phyloP scores from a whole-genome alignment of 2,329 filamentous ascomycete genomes.

The Epichloe festucae region DNA sequence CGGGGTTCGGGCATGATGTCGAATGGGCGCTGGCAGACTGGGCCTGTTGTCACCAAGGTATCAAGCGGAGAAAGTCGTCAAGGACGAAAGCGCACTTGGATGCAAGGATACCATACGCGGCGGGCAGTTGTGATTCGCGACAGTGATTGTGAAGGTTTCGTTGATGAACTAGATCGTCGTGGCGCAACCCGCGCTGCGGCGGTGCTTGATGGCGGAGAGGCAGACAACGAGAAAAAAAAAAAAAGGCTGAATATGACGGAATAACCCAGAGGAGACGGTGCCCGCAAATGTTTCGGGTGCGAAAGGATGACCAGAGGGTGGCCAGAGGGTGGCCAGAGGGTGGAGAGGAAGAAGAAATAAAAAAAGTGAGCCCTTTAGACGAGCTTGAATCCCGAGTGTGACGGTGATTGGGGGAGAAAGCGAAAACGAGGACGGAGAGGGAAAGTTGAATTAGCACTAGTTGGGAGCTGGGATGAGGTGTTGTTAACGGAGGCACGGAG shows the following conservation, averaged over 20 bases:
- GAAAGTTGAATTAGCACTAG: background rate
- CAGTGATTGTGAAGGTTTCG: slow-evolving; percentile 5
- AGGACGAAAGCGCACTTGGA: slow-evolving; percentile 15
- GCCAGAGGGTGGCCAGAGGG: background rate
- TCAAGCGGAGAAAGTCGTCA: slow-evolving; percentile 15
- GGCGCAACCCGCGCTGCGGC: slow-evolving; percentile 12
- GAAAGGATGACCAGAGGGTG: background rate
- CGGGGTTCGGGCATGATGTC: slow-evolving; percentile 30
- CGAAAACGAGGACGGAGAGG: background rate
- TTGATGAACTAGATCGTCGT: background rate
- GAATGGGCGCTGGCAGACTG: background rate
- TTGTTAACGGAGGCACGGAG: slow-evolving; percentile 1
- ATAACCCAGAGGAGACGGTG: background rate
- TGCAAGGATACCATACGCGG: slow-evolving; percentile 16
- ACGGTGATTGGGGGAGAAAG: slow-evolving; percentile 1
- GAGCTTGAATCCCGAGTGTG: background rate
- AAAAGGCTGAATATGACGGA: background rate
- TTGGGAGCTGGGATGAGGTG: slow-evolving; percentile 2
- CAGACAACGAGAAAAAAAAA: slow-evolving; percentile 4
- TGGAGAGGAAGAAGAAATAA: background rate
- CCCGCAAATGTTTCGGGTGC: background rate
- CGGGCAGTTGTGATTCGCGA: background rate
- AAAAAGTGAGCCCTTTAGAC: background rate
- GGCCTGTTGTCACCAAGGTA: slow-evolving; percentile 2
- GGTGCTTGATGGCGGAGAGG: slow-evolving; percentile 8